A percentile compares a stretch with the other conserved stretches of the same genome.
Evolutionary conservation across 768 basidiomycete genomes (phyloP).

Genomic region (Boletus rubropictus): DNA sequence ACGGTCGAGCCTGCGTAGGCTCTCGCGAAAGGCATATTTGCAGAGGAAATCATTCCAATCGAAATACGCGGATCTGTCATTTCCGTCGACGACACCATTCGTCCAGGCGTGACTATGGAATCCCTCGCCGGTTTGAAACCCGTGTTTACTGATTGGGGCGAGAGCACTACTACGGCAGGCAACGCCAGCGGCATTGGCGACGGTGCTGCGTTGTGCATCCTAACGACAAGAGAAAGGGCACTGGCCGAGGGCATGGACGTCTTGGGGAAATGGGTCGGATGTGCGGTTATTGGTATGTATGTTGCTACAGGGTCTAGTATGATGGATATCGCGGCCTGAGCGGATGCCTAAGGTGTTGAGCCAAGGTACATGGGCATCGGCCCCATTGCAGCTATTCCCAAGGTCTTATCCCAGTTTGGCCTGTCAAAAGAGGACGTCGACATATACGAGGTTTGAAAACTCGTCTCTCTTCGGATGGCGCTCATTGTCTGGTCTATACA

Average conservation of each 20-base stretch:
- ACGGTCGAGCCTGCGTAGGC: conserved; percentile 40
- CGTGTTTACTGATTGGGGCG: conserved; percentile 79
- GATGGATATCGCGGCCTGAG: conserved; percentile 4
- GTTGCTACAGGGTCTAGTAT: conserved; percentile 14
- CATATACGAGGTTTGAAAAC: conserved; percentile 58
- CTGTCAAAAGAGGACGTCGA: conserved; percentile 69
- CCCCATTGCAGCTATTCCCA: conserved; percentile 68
- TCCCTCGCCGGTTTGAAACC: conserved; percentile 76
- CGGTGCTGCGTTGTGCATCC: conserved; percentile 79
- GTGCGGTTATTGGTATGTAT: conserved; percentile 70
- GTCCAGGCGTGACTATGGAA: conserved; percentile 75
- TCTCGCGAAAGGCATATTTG: conserved; percentile 63
- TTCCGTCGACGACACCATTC: conserved; percentile 81
- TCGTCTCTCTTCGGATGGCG: neutral
- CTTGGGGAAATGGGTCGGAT: conserved; percentile 77
- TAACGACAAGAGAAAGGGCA: conserved; percentile 77
- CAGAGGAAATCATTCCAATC: conserved; percentile 86
- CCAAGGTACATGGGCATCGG: conserved; percentile 76
- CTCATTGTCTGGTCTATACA: conserved; percentile 23
- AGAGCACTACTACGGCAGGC: conserved; percentile 67
- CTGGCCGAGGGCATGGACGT: conserved; percentile 72
- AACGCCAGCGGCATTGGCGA: conserved; percentile 90
- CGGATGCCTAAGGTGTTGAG: conserved; percentile 50
- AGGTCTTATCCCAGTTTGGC: conserved; percentile 54
- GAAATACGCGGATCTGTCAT: conserved; percentile 62